phyloP scores from a whole-genome alignment of 345 rosid species.

The Mallotus nudiflorus region DNA sequence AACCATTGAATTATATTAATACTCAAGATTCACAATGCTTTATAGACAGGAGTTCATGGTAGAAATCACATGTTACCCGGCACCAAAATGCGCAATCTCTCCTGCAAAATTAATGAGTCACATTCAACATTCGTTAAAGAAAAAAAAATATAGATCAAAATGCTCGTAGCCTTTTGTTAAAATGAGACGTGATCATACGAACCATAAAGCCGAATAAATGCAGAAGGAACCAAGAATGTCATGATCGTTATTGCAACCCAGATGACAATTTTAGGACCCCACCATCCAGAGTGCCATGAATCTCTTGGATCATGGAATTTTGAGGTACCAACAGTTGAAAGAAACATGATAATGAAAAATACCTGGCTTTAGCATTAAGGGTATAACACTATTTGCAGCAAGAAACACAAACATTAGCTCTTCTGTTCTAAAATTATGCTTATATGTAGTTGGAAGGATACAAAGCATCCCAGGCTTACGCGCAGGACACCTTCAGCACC shows the following conservation, averaged over 20 bases:
- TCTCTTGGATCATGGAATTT: slow-evolving; percentile 64
- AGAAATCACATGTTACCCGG: slow-evolving; percentile 59
- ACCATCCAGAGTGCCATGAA: slow-evolving; percentile 96
- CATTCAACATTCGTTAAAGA: neutral
- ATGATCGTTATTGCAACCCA: slow-evolving; percentile 63
- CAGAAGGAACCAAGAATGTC: slow-evolving; percentile 72
- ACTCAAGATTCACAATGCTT: neutral
- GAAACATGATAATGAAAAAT: slow-evolving; percentile 74
- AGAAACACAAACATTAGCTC: neutral
- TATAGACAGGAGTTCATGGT: neutral
- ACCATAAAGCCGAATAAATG: slow-evolving; percentile 76
- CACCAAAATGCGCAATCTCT: slow-evolving; percentile 96
- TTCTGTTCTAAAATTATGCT: neutral
- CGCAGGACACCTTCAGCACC: slow-evolving; percentile 94
- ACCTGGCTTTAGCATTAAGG: slow-evolving; percentile 48
- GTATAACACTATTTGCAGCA: neutral
- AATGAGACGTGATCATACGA: slow-evolving; percentile 23
- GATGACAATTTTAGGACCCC: slow-evolving; percentile 66
- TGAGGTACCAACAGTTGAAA: slow-evolving; percentile 64
- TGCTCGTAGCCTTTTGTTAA: neutral
- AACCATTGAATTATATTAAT: neutral
- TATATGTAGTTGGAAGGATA: slow-evolving; percentile 61
- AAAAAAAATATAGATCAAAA: neutral
- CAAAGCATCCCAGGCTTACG: slow-evolving; percentile 95
- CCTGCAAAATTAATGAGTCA: slow-evolving; percentile 45